These are phyloP conservation scores for Melastoma candidum DNA, from an alignment of 441 rosid species.

Conservation along the genomic window DNA sequence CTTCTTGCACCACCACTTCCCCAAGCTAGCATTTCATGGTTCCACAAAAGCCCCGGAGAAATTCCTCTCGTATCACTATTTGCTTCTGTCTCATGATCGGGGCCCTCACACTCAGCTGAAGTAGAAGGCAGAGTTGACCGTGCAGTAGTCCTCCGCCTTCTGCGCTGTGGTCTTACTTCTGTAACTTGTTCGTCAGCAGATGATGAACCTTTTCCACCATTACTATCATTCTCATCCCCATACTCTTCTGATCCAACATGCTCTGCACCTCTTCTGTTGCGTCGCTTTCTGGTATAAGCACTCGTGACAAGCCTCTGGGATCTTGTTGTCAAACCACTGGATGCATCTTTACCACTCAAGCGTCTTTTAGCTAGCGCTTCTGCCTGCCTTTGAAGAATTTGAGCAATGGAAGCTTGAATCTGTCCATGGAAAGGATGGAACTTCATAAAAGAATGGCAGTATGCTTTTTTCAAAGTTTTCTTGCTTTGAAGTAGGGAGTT, in stretches of 20 bases:
- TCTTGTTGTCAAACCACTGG: conserved; percentile 30
- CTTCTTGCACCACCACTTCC: conserved; percentile 69
- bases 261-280: conserved; percentile 22
- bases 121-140: conserved; percentile 45
- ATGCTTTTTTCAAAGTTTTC: too few relatives aligned
- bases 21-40: conserved; percentile 55
- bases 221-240: conserved; percentile 42
- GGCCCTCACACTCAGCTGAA: conserved; percentile 31
- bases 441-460: conserved; percentile 10
- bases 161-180: conserved; percentile 42
- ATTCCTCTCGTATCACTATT: conserved; percentile 33
- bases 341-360: conserved; percentile 38
- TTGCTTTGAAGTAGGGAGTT: too few relatives aligned
- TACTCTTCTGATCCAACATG: conserved; percentile 41
- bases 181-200: conserved; percentile 61
- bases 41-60: conserved; percentile 52
- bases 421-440: conserved; percentile 24
- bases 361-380: conserved; percentile 51
- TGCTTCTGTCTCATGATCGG: conserved; percentile 35
- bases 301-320: conserved; percentile 24
- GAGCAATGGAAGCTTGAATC: conserved; percentile 75
- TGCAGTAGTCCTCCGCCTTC: conserved; percentile 41
- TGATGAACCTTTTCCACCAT: conserved; percentile 58
- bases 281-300: neutral
- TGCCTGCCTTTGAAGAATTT: conserved; percentile 51